phyloP scores from a whole-genome alignment of 306 rosid genomes.

The Dryas alaskensis region DNA sequence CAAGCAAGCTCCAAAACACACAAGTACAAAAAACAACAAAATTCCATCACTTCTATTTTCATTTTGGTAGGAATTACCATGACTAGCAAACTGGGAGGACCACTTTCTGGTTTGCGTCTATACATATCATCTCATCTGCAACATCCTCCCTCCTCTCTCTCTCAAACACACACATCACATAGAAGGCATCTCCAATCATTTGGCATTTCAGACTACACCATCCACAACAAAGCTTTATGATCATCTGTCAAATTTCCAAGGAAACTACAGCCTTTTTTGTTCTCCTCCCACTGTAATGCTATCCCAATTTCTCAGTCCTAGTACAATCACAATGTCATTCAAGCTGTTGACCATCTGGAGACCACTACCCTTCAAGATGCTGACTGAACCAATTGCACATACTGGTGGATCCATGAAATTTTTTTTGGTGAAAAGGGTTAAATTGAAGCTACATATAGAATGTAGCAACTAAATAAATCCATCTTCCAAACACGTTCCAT shows the following conservation, averaged over 20 bases:
- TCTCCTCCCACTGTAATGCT: not conserved
- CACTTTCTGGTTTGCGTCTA: conserved; percentile 5
- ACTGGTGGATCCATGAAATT: not conserved
- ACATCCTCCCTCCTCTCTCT: not conserved
- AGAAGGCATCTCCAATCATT: not conserved
- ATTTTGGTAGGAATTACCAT: not conserved
- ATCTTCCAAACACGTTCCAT: conserved; percentile 11
- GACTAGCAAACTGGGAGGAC: not conserved
- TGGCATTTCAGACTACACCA: conserved; percentile 15
- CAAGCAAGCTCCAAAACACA: not conserved
- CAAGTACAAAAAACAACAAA: conserved; percentile 3
- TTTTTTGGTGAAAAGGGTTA: too few relatives aligned
- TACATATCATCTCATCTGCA: conserved; percentile 1
- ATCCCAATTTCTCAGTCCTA: not conserved
- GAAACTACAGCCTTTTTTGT: not conserved
- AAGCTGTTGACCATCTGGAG: conserved; percentile 8
- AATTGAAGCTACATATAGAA: conserved; percentile 22
- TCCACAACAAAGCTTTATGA: conserved; percentile 18
- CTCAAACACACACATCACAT: not conserved
- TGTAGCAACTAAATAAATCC: conserved; percentile 23
- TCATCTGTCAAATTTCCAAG: conserved; percentile 5
- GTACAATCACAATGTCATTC: conserved; percentile 1
- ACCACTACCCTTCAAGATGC: conserved; percentile 2
- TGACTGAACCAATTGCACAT: not conserved
- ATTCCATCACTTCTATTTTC: not conserved